Evolutionary conservation across 2,329 filamentous ascomycete genomes (phyloP).

Genomic region (Massarina eburnea): DNA sequence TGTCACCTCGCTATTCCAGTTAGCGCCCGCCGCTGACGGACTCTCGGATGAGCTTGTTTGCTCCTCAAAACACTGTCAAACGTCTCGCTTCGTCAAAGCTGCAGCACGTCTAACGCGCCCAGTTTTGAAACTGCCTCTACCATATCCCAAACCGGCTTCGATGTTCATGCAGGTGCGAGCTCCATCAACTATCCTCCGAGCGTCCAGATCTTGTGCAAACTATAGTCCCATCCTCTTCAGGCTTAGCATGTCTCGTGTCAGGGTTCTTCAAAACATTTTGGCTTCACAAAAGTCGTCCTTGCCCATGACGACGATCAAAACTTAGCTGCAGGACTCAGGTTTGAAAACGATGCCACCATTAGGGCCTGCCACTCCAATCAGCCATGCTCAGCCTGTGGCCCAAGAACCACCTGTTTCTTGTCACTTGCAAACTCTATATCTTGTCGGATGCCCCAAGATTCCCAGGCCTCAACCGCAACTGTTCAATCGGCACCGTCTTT

Average conservation of each 20-base stretch:
- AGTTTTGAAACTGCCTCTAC: constrained; percentile 45
- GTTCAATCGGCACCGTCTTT: constrained; percentile 44
- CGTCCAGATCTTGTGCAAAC: constrained; percentile 31
- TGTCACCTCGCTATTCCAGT: constrained; percentile 31
- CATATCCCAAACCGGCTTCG: constrained; percentile 27
- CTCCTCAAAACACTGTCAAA: constrained; percentile 42
- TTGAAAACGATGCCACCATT: constrained; percentile 47
- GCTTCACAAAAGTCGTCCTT: constrained; percentile 28
- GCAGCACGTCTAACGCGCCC: constrained; percentile 40
- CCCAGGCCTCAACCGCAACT: constrained; percentile 41
- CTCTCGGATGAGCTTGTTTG: constrained; percentile 40
- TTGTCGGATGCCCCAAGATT: constrained; percentile 39
- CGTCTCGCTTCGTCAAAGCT: constrained; percentile 39
- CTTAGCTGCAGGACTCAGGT: constrained; percentile 40
- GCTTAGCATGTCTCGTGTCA: constrained; percentile 41
- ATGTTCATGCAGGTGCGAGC: constrained; percentile 32
- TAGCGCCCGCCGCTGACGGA: constrained; percentile 40
- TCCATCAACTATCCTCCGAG: constrained; percentile 21
- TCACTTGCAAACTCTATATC: constrained; percentile 38
- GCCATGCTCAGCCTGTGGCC: constrained; percentile 30
- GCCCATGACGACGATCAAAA: constrained; percentile 41
- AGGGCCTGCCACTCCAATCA: constrained; percentile 45
- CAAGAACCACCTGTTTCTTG: constrained; percentile 32
- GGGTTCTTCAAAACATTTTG: constrained; percentile 43
- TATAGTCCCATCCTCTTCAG: constrained; percentile 31